phyloP scores from a whole-genome alignment of 106 monocot species.

The Dendrobium officinale region DNA sequence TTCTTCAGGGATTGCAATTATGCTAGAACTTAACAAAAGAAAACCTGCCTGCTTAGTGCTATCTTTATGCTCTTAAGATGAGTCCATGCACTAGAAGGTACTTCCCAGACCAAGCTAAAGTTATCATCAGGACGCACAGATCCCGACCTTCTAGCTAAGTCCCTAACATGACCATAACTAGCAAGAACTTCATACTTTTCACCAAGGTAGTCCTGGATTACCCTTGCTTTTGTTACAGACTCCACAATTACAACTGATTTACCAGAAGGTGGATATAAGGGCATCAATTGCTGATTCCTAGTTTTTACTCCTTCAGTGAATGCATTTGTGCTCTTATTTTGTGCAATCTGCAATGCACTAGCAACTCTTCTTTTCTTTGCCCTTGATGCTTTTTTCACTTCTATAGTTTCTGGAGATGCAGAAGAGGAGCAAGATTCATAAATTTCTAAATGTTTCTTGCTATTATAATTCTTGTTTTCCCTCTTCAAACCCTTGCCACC shows the following conservation, averaged over 20 bases:
- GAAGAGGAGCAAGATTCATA: conserved; percentile 10
- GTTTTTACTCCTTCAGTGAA: conserved; percentile 8
- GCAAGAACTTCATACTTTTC: conserved; percentile 79
- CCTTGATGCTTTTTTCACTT: conserved; percentile 27
- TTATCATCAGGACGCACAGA: conserved; percentile 94
- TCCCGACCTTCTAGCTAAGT: conserved; percentile 84
- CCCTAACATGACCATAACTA: conserved; percentile 95
- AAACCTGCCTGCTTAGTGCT: conserved; percentile 66
- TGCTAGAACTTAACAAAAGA: too few species aligned
- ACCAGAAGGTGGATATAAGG: conserved; percentile 78
- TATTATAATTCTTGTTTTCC: conserved; percentile 16
- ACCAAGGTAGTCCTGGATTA: conserved; percentile 89
- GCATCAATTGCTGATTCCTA: conserved; percentile 21
- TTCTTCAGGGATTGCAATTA: too few species aligned
- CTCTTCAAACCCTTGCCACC: conserved; percentile 16
- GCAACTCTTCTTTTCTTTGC: conserved; percentile 15
- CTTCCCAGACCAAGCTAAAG: conserved; percentile 99
- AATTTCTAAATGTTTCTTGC: conserved; percentile 18
- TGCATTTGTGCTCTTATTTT: neutral
- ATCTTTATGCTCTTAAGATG: conserved; percentile 87
- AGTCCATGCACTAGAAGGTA: conserved; percentile 84
- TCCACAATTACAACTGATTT: conserved; percentile 95
- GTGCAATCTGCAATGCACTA: conserved; percentile 1
- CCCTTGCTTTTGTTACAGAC: conserved; percentile 82
- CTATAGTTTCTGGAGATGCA: conserved; percentile 11